These are phyloP conservation scores for Plasmodium inui DNA, from an alignment of 169 alveolate genomes.

Conservation along the genomic window DNA sequence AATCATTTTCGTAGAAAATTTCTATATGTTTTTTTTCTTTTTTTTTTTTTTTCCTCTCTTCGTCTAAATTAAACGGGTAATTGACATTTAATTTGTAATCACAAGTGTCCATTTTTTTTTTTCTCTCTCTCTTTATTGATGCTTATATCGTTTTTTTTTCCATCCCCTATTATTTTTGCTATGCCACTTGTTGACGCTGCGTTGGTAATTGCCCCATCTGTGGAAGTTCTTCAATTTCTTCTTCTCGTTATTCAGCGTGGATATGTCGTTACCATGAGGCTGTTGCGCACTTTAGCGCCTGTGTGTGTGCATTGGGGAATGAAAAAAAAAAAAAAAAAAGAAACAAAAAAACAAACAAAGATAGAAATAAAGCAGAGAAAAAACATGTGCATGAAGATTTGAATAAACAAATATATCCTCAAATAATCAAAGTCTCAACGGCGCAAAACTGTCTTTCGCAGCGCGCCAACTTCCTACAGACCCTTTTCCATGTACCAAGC, in stretches of 20 bases:
- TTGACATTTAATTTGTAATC: conserved; percentile 20
- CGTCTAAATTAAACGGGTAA: conserved; percentile 16
- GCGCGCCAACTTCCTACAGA: background rate
- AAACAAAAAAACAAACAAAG: background rate
- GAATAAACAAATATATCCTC: background rate
- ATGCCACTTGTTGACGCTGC: background rate
- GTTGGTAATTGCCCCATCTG: background rate
- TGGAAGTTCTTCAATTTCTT: background rate
- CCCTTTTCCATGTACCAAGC: background rate
- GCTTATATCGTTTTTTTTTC: background rate
- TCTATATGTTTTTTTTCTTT: conserved; percentile 25
- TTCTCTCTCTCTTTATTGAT: background rate
- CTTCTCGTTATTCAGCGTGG: background rate
- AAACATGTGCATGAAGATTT: background rate
- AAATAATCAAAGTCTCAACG: background rate
- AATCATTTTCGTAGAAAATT: conserved; percentile 57
- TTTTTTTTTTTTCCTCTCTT: conserved; percentile 18
- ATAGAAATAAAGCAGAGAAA: background rate
- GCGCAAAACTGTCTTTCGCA: background rate
- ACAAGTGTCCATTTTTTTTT: conserved; percentile 17
- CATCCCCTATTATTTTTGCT: background rate
- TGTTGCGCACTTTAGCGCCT: background rate
- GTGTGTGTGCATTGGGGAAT: background rate
- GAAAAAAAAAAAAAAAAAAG: background rate
- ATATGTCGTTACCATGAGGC: background rate